phyloP scores from a whole-genome alignment of 345 rosid genomes.

The Theobroma cacao region DNA sequence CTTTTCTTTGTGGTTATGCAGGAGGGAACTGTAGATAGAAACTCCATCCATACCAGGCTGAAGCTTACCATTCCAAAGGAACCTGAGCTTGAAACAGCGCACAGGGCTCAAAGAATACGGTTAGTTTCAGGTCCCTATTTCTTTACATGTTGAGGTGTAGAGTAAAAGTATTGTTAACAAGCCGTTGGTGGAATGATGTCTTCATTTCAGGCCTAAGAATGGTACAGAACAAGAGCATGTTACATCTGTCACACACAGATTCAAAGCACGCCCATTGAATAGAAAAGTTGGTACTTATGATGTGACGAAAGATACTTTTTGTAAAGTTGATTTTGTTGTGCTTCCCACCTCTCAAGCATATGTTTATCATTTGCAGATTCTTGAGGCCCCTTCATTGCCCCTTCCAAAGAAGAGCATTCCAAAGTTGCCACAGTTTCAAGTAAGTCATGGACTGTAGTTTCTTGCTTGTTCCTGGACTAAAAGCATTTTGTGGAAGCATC shows the following conservation, averaged over 20 bases:
- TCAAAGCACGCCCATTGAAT: slow-evolving; percentile 93
- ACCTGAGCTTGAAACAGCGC: slow-evolving; percentile 87
- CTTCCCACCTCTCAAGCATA: slow-evolving; percentile 14
- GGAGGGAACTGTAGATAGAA: slow-evolving; percentile 53
- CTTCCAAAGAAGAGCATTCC: slow-evolving; percentile 76
- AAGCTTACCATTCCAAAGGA: slow-evolving; percentile 84
- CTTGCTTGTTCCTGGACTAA: neutral
- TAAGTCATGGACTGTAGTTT: slow-evolving; percentile 30
- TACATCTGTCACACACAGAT: slow-evolving; percentile 41
- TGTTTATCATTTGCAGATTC: slow-evolving; percentile 55
- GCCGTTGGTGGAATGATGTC: slow-evolving; percentile 12
- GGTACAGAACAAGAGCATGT: slow-evolving; percentile 39
- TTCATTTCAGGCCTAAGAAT: slow-evolving; percentile 61
- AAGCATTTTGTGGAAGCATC: slow-evolving; percentile 4
- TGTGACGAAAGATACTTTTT: slow-evolving; percentile 4
- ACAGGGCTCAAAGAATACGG: slow-evolving; percentile 79
- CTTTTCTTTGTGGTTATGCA: slow-evolving; percentile 32
- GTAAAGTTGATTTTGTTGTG: neutral
- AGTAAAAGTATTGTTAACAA: slow-evolving; percentile 11
- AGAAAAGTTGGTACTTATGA: slow-evolving; percentile 66
- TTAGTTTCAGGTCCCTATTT: slow-evolving; percentile 25
- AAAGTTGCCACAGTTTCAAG: slow-evolving; percentile 83
- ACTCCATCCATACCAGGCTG: slow-evolving; percentile 32
- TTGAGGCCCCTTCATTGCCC: slow-evolving; percentile 79
- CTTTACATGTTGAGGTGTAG: neutral